These are phyloP conservation scores for Debaryomyces robertsiae DNA, from an alignment of 1,139 yeast species.

Conservation along the genomic window DNA sequence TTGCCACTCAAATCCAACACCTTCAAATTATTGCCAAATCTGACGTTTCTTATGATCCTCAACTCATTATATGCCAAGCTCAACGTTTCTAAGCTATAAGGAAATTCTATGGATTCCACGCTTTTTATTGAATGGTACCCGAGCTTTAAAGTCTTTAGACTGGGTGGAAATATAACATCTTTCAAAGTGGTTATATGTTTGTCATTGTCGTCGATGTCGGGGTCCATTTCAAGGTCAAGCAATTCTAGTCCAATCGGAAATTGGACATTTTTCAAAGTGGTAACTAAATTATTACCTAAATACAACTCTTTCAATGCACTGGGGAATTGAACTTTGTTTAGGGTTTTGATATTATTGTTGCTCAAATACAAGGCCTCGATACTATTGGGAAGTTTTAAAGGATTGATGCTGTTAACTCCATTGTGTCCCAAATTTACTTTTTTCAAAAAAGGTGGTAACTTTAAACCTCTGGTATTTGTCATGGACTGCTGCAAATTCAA, in stretches of 20 bases:
- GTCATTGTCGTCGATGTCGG: conserved; percentile 43
- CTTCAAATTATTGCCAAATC: conserved; percentile 38
- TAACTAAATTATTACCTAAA: conserved; percentile 46
- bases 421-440: conserved; percentile 40
- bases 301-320: conserved; percentile 37
- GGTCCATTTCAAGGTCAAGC: conserved; percentile 48
- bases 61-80: conserved; percentile 46
- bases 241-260: conserved; percentile 43
- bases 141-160: conserved; percentile 37
- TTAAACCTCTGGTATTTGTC: conserved; percentile 51
- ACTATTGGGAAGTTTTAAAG: conserved; percentile 46
- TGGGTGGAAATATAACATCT: conserved; percentile 45
- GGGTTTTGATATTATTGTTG: conserved; percentile 47
- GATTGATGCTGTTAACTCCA: conserved; percentile 51
- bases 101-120: conserved; percentile 45
- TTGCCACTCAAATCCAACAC: conserved; percentile 47
- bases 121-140: conserved; percentile 46
- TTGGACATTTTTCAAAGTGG: conserved; percentile 47
- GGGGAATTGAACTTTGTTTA: conserved; percentile 49
- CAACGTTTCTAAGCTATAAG: conserved; percentile 32
- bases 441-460: conserved; percentile 37
- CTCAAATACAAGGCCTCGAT: conserved; percentile 41
- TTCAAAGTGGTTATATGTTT: conserved; percentile 46
- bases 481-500: conserved; percentile 48
- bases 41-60: conserved; percentile 38